Base-by-base conservation (phyloP, 805 yeast genomes). In the Brettanomyces custersianus region DNA sequence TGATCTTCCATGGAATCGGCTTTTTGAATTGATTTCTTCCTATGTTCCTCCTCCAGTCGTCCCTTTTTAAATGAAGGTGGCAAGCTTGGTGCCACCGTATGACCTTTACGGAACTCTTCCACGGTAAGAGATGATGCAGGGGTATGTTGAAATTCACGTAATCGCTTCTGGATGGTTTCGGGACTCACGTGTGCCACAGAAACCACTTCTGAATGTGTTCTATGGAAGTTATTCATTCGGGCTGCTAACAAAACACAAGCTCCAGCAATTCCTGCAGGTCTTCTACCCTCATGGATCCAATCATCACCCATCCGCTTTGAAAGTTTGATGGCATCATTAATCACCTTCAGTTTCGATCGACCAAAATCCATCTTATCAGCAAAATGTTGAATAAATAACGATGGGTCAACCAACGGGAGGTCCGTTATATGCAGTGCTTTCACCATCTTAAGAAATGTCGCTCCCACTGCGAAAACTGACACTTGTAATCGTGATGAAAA, bases 261-360 rank as follows among this genome's bases (percentile, higher is more conserved):
- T 17, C 97, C 99, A 0, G 98, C 98, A 36, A 92, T 76, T 49
- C 99, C 98, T 0, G 98, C 97, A 0, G 99, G 98, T 43, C 97
- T 70, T 53, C 99, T 72, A 19, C 99, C 99, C 59, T 86, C 94
- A 54, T 80, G 84, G 46, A 92, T 82, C 96, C 97, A 92, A 52
- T 92, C 97, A 29, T 77, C 74, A 11, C 88, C 70, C 99, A 92
- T 92, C 46, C 95, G 68, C 52, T 77, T 84, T 0, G 95, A 95
- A 17, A 92, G 61, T 48, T 78, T 74, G 5, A 79, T 78, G 0
- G 98, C 97, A 57, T 92, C 99, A 41, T 72, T 73, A 31, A 84
- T 79, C 11, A 92, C 95, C 47, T 79, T 79, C 26, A 77, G 66
- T 40, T 71, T 74, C 42, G 74, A 74, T 20, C 70, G 73, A n/a